Conservation (phyloP, 2,329 filamentous ascomycete genomes). For the Aspergillus fumigatiaffinis region DNA sequence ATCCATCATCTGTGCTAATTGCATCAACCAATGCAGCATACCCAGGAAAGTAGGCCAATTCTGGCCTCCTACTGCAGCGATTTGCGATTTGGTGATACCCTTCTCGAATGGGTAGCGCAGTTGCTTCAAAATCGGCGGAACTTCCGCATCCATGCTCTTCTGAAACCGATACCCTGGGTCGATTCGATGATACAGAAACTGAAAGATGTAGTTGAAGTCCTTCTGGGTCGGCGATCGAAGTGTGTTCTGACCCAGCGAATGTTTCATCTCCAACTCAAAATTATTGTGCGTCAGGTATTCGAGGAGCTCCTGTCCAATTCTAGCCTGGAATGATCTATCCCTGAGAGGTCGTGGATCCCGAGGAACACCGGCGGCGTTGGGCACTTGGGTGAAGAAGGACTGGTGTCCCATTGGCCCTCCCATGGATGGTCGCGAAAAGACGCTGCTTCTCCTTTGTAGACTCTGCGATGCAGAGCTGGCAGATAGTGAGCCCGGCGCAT, state of each 20-base stretch:
- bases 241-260: slow-evolving; percentile 83
- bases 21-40: slow-evolving; percentile 98
- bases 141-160: slow-evolving; percentile 92
- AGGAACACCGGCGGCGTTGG: slow-evolving; percentile 74
- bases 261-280: slow-evolving; percentile 97
- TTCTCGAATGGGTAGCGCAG: slow-evolving; percentile 92
- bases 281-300: slow-evolving; percentile 92
- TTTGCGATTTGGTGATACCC: slow-evolving; percentile 93
- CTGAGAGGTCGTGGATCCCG: slow-evolving; percentile 82
- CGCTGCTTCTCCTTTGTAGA: slow-evolving; percentile 70
- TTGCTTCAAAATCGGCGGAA: slow-evolving; percentile 87
- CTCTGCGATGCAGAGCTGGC: slow-evolving; percentile 52
- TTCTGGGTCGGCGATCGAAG: slow-evolving; percentile 95
- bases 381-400: slow-evolving; percentile 90
- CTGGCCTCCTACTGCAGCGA: slow-evolving; percentile 89
- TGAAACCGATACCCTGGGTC: slow-evolving; percentile 91
- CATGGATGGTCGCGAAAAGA: slow-evolving; percentile 70
- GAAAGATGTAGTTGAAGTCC: slow-evolving; percentile 96
- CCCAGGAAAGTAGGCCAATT: slow-evolving; percentile 97
- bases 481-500: slow-evolving; percentile 57
- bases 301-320: slow-evolving; percentile 82
- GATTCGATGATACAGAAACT: slow-evolving; percentile 94
- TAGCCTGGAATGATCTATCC: slow-evolving; percentile 72
- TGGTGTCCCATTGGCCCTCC: slow-evolving; percentile 70
- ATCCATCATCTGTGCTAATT: slow-evolving; percentile 90